These are phyloP conservation scores for Nitzschia sp. DNA, from an alignment of 108 stramenopile genomes.

Conservation along the genomic window DNA sequence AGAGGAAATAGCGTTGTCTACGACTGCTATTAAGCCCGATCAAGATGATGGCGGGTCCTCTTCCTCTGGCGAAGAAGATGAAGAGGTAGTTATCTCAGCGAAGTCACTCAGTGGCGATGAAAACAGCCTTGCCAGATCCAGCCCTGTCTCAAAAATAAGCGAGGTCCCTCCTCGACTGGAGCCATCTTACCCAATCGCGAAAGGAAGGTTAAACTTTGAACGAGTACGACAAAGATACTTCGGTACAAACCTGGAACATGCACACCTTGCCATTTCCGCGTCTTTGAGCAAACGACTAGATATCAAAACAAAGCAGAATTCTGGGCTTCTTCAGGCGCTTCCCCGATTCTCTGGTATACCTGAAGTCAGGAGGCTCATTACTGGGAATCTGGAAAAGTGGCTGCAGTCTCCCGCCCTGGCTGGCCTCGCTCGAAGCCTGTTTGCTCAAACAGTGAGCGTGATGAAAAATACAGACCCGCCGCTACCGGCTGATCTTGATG, in stretches of 20 bases:
- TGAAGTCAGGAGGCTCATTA: conserved; percentile 49
- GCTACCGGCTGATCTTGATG: conserved; percentile 55
- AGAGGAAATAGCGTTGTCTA: conserved; percentile 33
- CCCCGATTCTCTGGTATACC: conserved; percentile 62
- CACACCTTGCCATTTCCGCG: conserved; percentile 43
- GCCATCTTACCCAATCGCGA: conserved; percentile 31
- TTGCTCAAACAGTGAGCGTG: conserved; percentile 49
- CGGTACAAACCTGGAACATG: conserved; percentile 46
- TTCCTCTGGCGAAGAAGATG: conserved; percentile 62
- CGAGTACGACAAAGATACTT: conserved; percentile 62
- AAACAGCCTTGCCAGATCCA: background rate
- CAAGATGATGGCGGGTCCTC: conserved; percentile 41
- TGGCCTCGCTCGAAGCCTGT: conserved; percentile 66
- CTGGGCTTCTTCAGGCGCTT: conserved; percentile 58
- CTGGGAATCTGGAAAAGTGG: conserved; percentile 69
- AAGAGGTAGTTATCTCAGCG: conserved; percentile 39
- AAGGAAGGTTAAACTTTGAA: conserved; percentile 38
- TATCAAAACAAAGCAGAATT: conserved; percentile 80
- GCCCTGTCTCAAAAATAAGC: background rate
- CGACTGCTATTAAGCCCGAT: conserved; percentile 3
- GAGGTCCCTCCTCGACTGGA: conserved; percentile 9
- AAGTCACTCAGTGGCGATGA: conserved; percentile 14
- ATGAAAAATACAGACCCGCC: conserved; percentile 67
- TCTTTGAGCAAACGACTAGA: conserved; percentile 60
- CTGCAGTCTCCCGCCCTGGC: conserved; percentile 82